Percentiles rank a stretch among this genome's conserved stretches.
These are phyloP conservation scores for Lolium perenne DNA, from an alignment of 176 grass and related monocot species.

Conservation along the genomic window DNA sequence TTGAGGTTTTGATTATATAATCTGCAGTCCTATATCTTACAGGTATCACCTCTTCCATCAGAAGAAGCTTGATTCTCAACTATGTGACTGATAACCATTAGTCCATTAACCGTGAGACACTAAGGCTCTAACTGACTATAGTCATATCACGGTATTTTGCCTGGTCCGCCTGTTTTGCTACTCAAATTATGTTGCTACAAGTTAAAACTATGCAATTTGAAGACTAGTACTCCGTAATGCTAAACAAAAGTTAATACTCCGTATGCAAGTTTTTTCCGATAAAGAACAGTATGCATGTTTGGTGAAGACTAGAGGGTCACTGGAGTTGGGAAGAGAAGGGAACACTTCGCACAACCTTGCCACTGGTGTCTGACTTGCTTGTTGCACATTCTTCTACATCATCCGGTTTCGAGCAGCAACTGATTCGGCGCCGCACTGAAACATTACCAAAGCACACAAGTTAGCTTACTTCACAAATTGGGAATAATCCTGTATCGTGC, in stretches of 20 bases:
- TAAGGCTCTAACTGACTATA: neutral
- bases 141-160: neutral
- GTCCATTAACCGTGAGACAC: neutral
- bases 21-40: conserved; percentile 1
- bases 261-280: neutral
- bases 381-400: neutral
- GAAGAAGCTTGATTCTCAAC: neutral
- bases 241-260: neutral
- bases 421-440: conserved; percentile 34
- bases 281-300: too few relatives aligned
- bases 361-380: neutral
- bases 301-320: neutral
- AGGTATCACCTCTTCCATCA: neutral
- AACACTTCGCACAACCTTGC: neutral
- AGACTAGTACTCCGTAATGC: neutral
- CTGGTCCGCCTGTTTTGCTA: neutral
- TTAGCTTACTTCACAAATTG: neutral
- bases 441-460: neutral
- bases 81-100: neutral
- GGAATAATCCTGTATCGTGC: neutral
- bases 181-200: neutral
- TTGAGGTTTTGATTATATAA: neutral
- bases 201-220: neutral
- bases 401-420: conserved; percentile 19
- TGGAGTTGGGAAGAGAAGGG: conserved; percentile 3